Evolutionary conservation across 2,329 filamentous ascomycete genomes (phyloP).

Genomic region (Neopestalotiopsis sp.): DNA sequence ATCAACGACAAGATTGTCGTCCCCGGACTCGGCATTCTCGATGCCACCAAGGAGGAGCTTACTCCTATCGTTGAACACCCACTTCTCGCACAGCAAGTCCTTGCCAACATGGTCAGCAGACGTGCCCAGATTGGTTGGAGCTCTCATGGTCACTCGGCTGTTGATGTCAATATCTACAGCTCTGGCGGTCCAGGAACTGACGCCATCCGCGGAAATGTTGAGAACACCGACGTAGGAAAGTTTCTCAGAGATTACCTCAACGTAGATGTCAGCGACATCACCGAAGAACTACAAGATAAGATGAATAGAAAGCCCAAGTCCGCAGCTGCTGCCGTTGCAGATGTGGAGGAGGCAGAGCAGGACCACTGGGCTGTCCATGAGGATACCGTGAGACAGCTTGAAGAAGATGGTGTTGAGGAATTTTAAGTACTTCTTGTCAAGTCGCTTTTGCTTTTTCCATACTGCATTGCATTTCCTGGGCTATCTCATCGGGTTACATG

Average conservation of each 20-base stretch:
- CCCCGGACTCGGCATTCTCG: conserved; percentile 75
- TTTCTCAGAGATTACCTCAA: conserved; percentile 82
- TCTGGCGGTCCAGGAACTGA: conserved; percentile 69
- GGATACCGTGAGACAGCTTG: conserved; percentile 24
- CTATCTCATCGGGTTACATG: background rate
- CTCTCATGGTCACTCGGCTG: conserved; percentile 90
- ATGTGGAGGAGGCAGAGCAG: background rate
- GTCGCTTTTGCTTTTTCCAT: background rate
- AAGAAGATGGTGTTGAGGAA: conserved; percentile 14
- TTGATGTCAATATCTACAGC: conserved; percentile 96
- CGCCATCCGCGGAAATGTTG: conserved; percentile 80
- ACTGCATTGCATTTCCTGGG: conserved; percentile 10
- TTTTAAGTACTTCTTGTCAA: conserved; percentile 2
- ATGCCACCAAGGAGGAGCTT: conserved; percentile 76
- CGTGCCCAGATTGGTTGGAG: conserved; percentile 92
- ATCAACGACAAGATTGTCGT: conserved; percentile 71
- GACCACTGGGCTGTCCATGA: conserved; percentile 36
- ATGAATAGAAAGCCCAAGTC: conserved; percentile 30
- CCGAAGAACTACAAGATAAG: conserved; percentile 72
- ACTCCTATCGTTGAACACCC: conserved; percentile 65
- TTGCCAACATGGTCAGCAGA: conserved; percentile 86
- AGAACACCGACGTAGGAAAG: conserved; percentile 89
- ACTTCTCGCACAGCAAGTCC: conserved; percentile 57
- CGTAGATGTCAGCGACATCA: conserved; percentile 80
- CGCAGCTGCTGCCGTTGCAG: conserved; percentile 12